These are phyloP conservation scores for Monosporozyma siamensis DNA, from an alignment of 805 yeast species.

Conservation along the genomic window DNA sequence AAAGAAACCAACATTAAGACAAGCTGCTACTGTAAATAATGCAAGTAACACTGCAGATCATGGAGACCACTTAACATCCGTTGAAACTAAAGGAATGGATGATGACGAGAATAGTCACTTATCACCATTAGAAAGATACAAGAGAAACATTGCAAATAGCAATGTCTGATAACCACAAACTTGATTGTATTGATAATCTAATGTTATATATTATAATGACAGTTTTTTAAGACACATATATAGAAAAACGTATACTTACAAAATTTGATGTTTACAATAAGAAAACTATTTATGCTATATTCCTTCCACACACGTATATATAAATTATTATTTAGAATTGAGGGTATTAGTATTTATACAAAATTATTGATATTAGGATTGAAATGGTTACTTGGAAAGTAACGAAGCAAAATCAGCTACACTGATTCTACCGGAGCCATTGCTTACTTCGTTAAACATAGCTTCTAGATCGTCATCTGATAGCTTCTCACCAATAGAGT, in stretches of 20 bases:
- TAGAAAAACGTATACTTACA: slow-evolving; percentile 3
- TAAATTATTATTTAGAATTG: too few relatives aligned
- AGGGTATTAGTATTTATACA: background rate
- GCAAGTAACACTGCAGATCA: background rate
- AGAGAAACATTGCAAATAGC: slow-evolving; percentile 1
- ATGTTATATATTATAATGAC: too few relatives aligned
- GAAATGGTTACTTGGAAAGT: slow-evolving; percentile 48
- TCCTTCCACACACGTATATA: too few relatives aligned
- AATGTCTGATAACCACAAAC: background rate
- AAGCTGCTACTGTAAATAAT: background rate
- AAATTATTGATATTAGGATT: too few relatives aligned
- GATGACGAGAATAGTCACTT: slow-evolving; percentile 1
- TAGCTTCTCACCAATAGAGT: slow-evolving; percentile 92
- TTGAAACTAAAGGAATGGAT: too few relatives aligned
- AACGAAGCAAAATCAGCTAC: slow-evolving; percentile 91
- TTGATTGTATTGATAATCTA: too few relatives aligned
- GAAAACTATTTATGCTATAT: too few relatives aligned
- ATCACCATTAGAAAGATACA: slow-evolving; percentile 4
- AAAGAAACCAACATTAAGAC: slow-evolving; percentile 7
- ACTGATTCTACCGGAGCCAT: slow-evolving; percentile 92
- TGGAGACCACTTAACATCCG: too few relatives aligned
- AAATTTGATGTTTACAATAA: slow-evolving; percentile 5
- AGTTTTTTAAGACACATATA: too few relatives aligned
- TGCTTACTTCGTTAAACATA: slow-evolving; percentile 90
- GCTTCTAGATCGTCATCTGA: slow-evolving; percentile 93